phyloP scores from a whole-genome alignment of 2,329 filamentous ascomycete genomes.

The Curvularia eragrostidis region DNA sequence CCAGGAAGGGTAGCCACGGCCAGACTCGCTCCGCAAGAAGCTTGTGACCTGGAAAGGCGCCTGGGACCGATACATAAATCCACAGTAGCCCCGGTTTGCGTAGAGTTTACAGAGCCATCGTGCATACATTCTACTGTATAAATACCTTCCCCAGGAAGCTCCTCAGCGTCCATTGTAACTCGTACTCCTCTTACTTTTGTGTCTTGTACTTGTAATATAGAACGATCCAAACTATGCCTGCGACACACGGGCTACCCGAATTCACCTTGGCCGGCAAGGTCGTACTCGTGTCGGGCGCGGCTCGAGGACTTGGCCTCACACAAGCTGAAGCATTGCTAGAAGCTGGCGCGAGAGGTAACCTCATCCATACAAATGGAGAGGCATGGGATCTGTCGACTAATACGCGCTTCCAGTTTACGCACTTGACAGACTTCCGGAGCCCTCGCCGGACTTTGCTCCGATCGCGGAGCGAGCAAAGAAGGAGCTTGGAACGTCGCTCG shows the following conservation, averaged over 20 bases:
- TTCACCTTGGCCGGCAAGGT: slow-evolving; percentile 77
- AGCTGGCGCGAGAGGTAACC: slow-evolving; percentile 70
- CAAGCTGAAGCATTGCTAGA: slow-evolving; percentile 77
- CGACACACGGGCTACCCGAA: slow-evolving; percentile 64
- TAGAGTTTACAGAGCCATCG: slow-evolving; percentile 3
- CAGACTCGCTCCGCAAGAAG: slow-evolving; percentile 11
- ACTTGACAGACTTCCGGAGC: slow-evolving; percentile 66
- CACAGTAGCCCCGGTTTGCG: slow-evolving; percentile 14
- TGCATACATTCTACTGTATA: slow-evolving; percentile 8
- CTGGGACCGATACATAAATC: slow-evolving; percentile 12
- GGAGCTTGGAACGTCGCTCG: slow-evolving; percentile 70
- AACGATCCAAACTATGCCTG: slow-evolving; percentile 22
- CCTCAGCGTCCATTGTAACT: neutral
- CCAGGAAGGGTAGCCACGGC: slow-evolving; percentile 8
- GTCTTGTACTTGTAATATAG: neutral
- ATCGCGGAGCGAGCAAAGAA: slow-evolving; percentile 68
- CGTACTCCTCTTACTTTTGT: neutral
- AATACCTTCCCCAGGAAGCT: slow-evolving; percentile 4
- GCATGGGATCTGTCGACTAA: neutral
- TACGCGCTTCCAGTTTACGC: slow-evolving; percentile 63
- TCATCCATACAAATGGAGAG: neutral
- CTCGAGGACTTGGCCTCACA: slow-evolving; percentile 74
- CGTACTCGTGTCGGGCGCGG: slow-evolving; percentile 74
- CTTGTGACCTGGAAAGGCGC: slow-evolving; percentile 7
- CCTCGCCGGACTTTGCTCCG: slow-evolving; percentile 67